Conservation (phyloP, 2,329 filamentous ascomycete genomes). For the Metarhizium robertsii region DNA sequence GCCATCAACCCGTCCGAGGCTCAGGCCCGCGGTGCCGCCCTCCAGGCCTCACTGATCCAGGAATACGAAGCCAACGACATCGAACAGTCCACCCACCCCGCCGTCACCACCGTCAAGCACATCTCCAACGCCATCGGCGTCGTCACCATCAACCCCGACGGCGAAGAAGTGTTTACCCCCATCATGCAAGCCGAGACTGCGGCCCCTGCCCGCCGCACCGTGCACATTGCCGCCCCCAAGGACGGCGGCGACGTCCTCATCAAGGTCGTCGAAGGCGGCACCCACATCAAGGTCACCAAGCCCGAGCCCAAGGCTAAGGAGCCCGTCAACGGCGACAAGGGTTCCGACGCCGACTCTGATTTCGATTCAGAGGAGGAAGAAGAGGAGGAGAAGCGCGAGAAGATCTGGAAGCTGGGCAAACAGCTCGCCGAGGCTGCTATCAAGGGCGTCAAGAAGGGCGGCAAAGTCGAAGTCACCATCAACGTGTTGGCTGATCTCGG, state of each 20-base stretch:
- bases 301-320: slow-evolving; percentile 71
- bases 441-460: slow-evolving; percentile 74
- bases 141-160: slow-evolving; percentile 51
- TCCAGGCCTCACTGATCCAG: slow-evolving; percentile 88
- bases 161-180: slow-evolving; percentile 64
- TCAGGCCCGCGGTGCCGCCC: slow-evolving; percentile 78
- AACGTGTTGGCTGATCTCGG: slow-evolving; percentile 74
- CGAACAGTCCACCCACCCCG: slow-evolving; percentile 89
- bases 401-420: slow-evolving; percentile 82
- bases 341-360: slow-evolving; percentile 53
- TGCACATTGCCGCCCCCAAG: slow-evolving; percentile 67
- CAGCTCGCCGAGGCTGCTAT: slow-evolving; percentile 79
- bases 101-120: slow-evolving; percentile 90
- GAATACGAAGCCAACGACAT: slow-evolving; percentile 93
- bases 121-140: slow-evolving; percentile 83
- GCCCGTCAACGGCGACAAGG: slow-evolving; percentile 51
- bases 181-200: slow-evolving; percentile 81
- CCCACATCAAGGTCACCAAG: slow-evolving; percentile 90
- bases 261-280: slow-evolving; percentile 77
- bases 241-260: slow-evolving; percentile 81
- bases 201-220: slow-evolving; percentile 76
- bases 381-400: slow-evolving; percentile 78
- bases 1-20: slow-evolving; percentile 94
- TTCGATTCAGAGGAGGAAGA: slow-evolving; percentile 64
- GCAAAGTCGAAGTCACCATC: slow-evolving; percentile 89